phyloP scores from a whole-genome alignment of 257 asterid species.

The Solanum infundibuliforme region DNA sequence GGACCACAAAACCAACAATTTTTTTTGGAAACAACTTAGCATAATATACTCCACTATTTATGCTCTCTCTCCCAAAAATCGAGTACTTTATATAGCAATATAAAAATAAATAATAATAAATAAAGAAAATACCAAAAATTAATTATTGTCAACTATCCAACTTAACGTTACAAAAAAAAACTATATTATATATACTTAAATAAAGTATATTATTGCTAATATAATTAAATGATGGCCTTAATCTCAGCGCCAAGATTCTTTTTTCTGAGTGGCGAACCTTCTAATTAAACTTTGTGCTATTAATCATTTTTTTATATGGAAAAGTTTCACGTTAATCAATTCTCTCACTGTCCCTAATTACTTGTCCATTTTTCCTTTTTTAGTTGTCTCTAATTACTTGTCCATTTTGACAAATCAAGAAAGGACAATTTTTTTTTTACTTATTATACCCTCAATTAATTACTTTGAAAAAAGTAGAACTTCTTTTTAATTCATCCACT shows the following conservation, averaged over 20 bases:
- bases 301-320: background rate
- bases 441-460: too few species aligned
- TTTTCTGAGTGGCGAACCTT: conserved; percentile 50
- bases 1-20: conserved; percentile 16
- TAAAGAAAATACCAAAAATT: background rate
- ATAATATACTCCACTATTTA: conserved; percentile 47
- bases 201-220: background rate
- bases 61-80: conserved; percentile 26
- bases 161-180: background rate
- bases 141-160: background rate
- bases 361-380: too few species aligned
- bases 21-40: conserved; percentile 39
- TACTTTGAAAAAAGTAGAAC: too few species aligned
- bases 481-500: too few species aligned
- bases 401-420: too few species aligned
- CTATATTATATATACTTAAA: background rate
- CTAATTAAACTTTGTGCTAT: conserved; percentile 31
- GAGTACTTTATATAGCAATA: background rate
- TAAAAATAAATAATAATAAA: background rate
- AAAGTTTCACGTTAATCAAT: background rate
- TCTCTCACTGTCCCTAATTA: too few species aligned
- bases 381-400: too few species aligned
- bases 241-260: conserved; percentile 48
- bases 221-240: conserved; percentile 2
- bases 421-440: too few species aligned